Percentiles rank a stretch among this genome's conserved stretches.
Evolutionary conservation across 2,329 filamentous ascomycete species (phyloP).

Genomic region (Aspergillus luchuensis): DNA sequence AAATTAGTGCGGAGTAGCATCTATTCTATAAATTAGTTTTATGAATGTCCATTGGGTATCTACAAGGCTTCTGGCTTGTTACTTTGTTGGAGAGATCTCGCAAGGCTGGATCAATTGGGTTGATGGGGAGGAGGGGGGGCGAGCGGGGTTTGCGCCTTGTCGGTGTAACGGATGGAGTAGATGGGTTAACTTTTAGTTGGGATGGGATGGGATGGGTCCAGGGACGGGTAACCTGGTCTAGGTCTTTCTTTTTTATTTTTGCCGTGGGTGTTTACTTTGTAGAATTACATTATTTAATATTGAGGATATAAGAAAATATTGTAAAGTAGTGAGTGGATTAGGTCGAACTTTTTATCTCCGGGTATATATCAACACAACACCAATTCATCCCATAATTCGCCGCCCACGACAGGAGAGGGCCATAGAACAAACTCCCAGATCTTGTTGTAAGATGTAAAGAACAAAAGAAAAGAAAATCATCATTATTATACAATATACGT

Average conservation of each 20-base stretch:
- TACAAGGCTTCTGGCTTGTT: neutral
- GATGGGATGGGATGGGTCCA: neutral
- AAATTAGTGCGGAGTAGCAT: too few species aligned
- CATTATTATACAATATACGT: conserved; percentile 13
- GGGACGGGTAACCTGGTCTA: neutral
- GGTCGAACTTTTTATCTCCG: conserved; percentile 11
- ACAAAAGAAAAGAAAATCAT: neutral
- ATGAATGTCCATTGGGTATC: neutral
- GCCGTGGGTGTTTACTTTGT: neutral
- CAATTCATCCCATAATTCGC: conserved; percentile 2
- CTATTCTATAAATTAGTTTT: too few species aligned
- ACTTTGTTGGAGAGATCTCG: neutral
- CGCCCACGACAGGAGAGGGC: conserved; percentile 11
- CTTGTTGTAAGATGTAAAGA: neutral
- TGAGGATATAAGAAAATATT: neutral
- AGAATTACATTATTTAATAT: too few species aligned
- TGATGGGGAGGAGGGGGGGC: neutral
- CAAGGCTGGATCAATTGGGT: neutral
- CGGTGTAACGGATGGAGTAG: neutral
- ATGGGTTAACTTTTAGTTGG: too few species aligned
- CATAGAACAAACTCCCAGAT: neutral
- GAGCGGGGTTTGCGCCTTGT: neutral
- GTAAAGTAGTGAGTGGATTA: conserved; percentile 4
- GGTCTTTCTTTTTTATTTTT: neutral
- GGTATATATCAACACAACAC: conserved; percentile 10